These are phyloP conservation scores for Beauveria varroae DNA, from an alignment of 2,329 filamentous ascomycete species.

Conservation along the genomic window DNA sequence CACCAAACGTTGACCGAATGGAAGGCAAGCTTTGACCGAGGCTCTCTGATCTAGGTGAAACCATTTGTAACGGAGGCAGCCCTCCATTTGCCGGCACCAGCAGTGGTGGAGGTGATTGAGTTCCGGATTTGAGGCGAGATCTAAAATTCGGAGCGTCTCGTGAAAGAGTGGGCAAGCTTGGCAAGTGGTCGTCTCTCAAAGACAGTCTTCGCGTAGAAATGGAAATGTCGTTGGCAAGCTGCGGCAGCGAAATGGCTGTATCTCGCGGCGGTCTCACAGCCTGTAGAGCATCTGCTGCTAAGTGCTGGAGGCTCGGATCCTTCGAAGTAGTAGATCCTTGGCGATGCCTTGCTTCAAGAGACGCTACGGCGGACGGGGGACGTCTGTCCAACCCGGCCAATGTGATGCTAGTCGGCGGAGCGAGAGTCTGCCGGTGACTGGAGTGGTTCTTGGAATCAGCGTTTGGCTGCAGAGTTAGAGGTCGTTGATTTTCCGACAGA, in stretches of 20 bases:
- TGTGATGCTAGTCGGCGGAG: not conserved
- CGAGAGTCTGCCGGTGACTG: not conserved
- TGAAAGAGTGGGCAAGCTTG: conserved; percentile 8
- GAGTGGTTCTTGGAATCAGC: not conserved
- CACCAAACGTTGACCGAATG: conserved; percentile 29
- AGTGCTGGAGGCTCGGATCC: conserved; percentile 21
- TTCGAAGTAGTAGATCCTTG: not conserved
- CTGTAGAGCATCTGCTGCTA: conserved; percentile 26
- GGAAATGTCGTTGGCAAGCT: conserved; percentile 8
- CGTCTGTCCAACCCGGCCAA: not conserved
- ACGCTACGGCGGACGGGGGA: not conserved
- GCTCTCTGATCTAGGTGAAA: conserved; percentile 27
- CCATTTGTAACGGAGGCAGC: conserved; percentile 31
- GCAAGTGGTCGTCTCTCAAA: conserved; percentile 25
- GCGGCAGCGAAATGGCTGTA: conserved; percentile 9
- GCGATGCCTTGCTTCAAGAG: not conserved
- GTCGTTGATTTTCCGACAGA: not conserved
- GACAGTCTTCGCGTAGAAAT: conserved; percentile 20
- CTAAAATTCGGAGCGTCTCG: conserved; percentile 5
- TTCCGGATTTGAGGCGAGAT: conserved; percentile 13
- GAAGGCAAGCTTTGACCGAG: conserved; percentile 31
- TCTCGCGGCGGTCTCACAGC: conserved; percentile 17
- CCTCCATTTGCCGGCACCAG: conserved; percentile 21
- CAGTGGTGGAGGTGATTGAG: conserved; percentile 18
- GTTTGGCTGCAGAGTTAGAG: not conserved